These are phyloP conservation scores for Grammothele lineata DNA, from an alignment of 768 basidiomycete genomes.

Conservation along the genomic window DNA sequence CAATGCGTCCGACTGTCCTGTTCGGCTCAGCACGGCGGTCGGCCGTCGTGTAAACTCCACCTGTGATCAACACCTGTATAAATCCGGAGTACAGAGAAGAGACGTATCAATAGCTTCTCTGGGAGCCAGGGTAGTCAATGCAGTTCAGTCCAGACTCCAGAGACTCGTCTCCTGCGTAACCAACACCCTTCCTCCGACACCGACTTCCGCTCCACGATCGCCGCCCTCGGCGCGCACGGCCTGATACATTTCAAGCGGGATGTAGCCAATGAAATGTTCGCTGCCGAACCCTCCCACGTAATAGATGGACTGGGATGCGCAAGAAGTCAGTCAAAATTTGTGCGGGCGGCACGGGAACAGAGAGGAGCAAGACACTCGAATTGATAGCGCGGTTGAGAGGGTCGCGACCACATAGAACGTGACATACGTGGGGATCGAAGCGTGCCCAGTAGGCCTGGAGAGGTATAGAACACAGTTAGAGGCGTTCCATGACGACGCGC, in stretches of 20 bases:
- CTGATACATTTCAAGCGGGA: conserved; percentile 44
- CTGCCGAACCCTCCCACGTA: conserved; percentile 54
- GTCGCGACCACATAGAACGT: no score
- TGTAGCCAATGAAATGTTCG: conserved; percentile 48
- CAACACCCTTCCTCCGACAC: conserved; percentile 17
- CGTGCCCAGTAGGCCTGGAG: conserved; percentile 49
- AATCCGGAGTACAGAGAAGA: no score
- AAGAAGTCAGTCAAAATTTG: background rate
- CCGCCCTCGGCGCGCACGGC: conserved; percentile 16
- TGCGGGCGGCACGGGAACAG: background rate
- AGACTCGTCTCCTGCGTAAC: conserved; percentile 6
- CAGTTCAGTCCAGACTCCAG: no score
- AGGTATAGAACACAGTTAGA: conserved; percentile 6
- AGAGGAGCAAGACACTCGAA: background rate
- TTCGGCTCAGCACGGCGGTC: no score
- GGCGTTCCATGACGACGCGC: conserved; percentile 1
- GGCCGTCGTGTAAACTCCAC: no score
- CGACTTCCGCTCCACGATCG: conserved; percentile 1
- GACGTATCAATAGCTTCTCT: no score
- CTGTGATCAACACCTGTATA: no score
- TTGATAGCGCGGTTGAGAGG: no score
- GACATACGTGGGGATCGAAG: conserved; percentile 48
- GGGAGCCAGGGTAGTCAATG: no score
- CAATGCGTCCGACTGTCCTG: no score
- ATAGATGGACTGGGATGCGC: conserved; percentile 38